Conservation (phyloP, 2,329 filamentous ascomycete genomes). For the Herpomyces periplanetae region DNA sequence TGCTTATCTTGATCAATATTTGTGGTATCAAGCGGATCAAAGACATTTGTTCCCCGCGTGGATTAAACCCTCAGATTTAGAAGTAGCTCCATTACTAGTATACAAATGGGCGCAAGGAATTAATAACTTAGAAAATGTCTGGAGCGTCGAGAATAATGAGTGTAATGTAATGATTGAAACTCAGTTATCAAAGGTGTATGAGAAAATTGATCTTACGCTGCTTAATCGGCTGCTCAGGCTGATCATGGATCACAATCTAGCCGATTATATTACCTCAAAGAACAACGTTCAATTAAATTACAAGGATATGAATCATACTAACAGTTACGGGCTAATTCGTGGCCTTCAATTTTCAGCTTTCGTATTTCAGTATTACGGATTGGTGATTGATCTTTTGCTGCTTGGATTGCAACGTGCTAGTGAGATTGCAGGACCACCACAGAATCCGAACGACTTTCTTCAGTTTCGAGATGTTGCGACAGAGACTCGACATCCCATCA, state of each 20-base stretch:
- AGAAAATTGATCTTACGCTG: constrained; percentile 89
- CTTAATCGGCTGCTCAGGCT: constrained; percentile 65
- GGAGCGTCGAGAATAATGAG: constrained; percentile 70
- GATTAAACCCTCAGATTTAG: constrained; percentile 96
- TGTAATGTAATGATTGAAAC: constrained; percentile 98
- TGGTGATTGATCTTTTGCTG: constrained; percentile 67
- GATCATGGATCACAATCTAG: constrained; percentile 97
- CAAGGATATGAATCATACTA: constrained; percentile 99
- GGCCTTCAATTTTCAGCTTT: constrained; percentile 93
- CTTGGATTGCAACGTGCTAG: constrained; percentile 82
- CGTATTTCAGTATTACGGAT: constrained; percentile 91
- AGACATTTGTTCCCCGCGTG: constrained; percentile 83
- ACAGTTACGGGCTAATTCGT: constrained; percentile 91
- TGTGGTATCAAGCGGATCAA: constrained; percentile 97
- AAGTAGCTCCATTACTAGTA: constrained; percentile 63
- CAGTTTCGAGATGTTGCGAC: constrained; percentile 81
- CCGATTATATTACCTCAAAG: constrained; percentile 95
- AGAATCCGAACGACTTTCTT: constrained; percentile 80
- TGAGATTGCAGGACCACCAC: constrained; percentile 74
- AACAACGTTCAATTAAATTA: constrained; percentile 97
- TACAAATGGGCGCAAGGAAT: constrained; percentile 99
- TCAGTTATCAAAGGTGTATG: constrained; percentile 90
- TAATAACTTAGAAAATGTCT: constrained; percentile 83
- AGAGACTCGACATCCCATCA: constrained; percentile 69
- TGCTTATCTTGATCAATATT: constrained; percentile 84